Evolutionary conservation across 306 rosid species (phyloP), one percentile per base, ranked within the genome.

Genomic region (Echinosophora koreensis): DNA sequence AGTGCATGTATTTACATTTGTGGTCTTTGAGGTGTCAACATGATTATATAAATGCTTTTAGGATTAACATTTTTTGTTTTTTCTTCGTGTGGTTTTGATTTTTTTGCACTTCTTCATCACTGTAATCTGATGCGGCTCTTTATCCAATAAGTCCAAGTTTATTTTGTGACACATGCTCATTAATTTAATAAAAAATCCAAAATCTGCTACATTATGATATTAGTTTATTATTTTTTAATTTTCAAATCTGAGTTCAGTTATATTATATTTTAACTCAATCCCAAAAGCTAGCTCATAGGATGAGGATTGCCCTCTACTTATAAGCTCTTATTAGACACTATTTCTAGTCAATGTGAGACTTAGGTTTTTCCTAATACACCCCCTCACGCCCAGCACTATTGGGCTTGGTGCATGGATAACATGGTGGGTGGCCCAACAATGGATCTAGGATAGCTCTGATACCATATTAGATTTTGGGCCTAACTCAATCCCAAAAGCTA

Each of bases 1-100:
- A 35, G 22, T 63, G 42, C 64, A 37, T 47, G 34, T n/a, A 15
- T 59, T 55, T 64, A 34, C 52, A 22, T 27, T 37, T 74, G n/a
- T 55, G 35, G 51, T 50, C 30, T 66, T 59, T 58, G 51, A 7
- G 8, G 75, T 51, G 49, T n/a, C 79, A 68, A 58, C 66, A 60
- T 55, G 37, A 39, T 79, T 32, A 28, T 34, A 49, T 69, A 22
- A 44, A 51, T 78, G 86, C 78, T 46, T 78, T 70, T 76, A 69
- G 62, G 35, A 65, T 79, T 76, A 59, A 35, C 60, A 51, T 77
- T 70, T 76, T 69, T 58, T 16, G 51, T 37, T 66, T 77, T 77
- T 56, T 61, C 37, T 76, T 50, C 28, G 16, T 28, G 60, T 50
- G 61, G 18, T 38, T 67, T 71, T 39, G 51, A 30, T 67, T 56